Conservation (phyloP, 2,329 filamentous ascomycete genomes). For the Diaporthe vaccinii region DNA sequence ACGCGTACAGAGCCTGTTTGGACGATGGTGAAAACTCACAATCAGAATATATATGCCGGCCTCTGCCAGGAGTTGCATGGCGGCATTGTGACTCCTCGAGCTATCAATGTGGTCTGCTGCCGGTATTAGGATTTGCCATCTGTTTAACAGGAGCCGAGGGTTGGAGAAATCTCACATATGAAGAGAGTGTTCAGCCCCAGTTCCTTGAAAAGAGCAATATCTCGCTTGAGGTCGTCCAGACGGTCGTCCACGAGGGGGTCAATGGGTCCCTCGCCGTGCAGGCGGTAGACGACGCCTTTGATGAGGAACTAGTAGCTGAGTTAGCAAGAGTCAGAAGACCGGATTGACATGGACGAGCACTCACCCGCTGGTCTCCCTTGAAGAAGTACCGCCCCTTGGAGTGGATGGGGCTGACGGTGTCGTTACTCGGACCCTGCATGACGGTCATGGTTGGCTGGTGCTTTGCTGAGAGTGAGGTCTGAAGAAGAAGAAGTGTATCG, state of each 20-base stretch:
- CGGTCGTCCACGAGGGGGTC: constrained; percentile 43
- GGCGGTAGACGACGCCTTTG: constrained; percentile 41
- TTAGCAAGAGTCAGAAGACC: not conserved
- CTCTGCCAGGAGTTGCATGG: constrained; percentile 38
- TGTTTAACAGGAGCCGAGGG: not conserved
- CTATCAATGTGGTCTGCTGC: constrained; percentile 36
- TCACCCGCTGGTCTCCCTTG: constrained; percentile 34
- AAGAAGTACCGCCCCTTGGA: constrained; percentile 50
- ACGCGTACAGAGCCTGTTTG: too few relatives aligned
- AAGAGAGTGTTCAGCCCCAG: constrained; percentile 47
- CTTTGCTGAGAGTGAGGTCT: not conserved
- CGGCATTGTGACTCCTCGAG: constrained; percentile 31
- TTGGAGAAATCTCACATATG: constrained; percentile 42
- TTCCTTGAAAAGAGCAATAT: constrained; percentile 46
- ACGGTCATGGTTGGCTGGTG: constrained; percentile 6
- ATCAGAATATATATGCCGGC: constrained; percentile 47
- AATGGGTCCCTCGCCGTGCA: constrained; percentile 11
- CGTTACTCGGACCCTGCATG: not conserved
- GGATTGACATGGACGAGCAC: not conserved
- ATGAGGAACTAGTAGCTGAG: constrained; percentile 35
- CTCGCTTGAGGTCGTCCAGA: constrained; percentile 43
- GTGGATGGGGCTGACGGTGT: constrained; percentile 5
- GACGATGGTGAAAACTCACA: constrained; percentile 40
- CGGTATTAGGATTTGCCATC: not conserved
- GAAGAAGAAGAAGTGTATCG: not conserved